phyloP scores from a whole-genome alignment of 345 rosid species.

The Orychophragmus violaceus region DNA sequence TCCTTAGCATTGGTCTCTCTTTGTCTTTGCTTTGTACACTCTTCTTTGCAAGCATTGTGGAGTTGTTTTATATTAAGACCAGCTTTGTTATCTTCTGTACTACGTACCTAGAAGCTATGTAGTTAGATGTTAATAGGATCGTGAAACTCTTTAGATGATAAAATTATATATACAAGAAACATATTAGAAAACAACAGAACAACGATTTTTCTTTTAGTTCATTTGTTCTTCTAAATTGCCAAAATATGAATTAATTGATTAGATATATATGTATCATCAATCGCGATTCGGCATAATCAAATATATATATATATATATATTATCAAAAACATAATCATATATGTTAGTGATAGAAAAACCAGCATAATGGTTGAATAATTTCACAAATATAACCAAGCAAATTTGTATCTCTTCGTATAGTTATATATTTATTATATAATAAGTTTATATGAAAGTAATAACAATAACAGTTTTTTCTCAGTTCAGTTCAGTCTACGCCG shows the following conservation, averaged over 20 bases:
- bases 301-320: too few relatives aligned
- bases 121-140: not conserved
- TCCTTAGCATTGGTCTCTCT: slow-evolving; percentile 13
- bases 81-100: slow-evolving; percentile 5
- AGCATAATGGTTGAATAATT: not conserved
- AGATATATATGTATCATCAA: not conserved
- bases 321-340: too few relatives aligned
- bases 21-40: not conserved
- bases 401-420: not conserved
- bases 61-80: slow-evolving; percentile 16
- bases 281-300: too few relatives aligned
- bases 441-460: not conserved
- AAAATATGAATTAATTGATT: not conserved
- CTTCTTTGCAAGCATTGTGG: slow-evolving; percentile 26
- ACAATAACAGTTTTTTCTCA: too few relatives aligned
- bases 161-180: not conserved
- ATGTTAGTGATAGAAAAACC: too few relatives aligned
- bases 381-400: not conserved
- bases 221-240: not conserved
- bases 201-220: not conserved
- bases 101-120: slow-evolving; percentile 10
- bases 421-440: not conserved
- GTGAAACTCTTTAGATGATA: not conserved
- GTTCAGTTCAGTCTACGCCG: too few relatives aligned
- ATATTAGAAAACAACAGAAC: not conserved